These are phyloP conservation scores for Avena eriantha DNA, from an alignment of 176 grass and related monocot genomes.

Conservation along the genomic window DNA sequence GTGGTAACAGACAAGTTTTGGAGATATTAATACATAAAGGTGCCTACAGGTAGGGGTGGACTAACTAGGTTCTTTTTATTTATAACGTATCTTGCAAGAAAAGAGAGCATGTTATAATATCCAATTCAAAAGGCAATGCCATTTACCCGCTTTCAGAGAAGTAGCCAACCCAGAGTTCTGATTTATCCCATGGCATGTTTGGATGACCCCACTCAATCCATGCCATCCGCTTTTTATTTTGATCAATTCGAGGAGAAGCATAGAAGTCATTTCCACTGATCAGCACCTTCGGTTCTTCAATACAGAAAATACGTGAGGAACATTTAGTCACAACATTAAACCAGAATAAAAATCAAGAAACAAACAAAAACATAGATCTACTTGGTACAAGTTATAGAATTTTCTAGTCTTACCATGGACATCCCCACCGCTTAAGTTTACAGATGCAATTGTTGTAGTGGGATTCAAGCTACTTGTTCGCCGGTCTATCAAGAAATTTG, in stretches of 20 bases:
- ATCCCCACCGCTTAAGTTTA: constrained; percentile 51
- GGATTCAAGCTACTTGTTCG: constrained; percentile 81
- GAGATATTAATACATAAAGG: neutral
- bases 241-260: constrained; percentile 93
- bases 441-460: constrained; percentile 62
- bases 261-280: constrained; percentile 89
- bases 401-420: constrained; percentile 62
- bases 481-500: constrained; percentile 59
- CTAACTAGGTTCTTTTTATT: constrained; percentile 18
- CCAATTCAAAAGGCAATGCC: constrained; percentile 20
- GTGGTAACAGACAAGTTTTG: constrained; percentile 8
- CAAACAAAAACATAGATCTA: constrained; percentile 23
- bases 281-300: constrained; percentile 86
- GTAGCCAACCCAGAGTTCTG: constrained; percentile 93
- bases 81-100: constrained; percentile 14
- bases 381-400: constrained; percentile 13
- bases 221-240: constrained; percentile 66
- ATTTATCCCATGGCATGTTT: constrained; percentile 96
- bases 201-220: constrained; percentile 97
- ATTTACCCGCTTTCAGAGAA: constrained; percentile 81
- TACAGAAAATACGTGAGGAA: constrained; percentile 36
- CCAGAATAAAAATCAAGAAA: constrained; percentile 36
- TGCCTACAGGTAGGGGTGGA: neutral
- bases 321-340: constrained; percentile 23
- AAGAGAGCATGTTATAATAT: neutral